Conservation (phyloP, 495 filamentous ascomycete species). For the Lasiosphaeria ovina region DNA sequence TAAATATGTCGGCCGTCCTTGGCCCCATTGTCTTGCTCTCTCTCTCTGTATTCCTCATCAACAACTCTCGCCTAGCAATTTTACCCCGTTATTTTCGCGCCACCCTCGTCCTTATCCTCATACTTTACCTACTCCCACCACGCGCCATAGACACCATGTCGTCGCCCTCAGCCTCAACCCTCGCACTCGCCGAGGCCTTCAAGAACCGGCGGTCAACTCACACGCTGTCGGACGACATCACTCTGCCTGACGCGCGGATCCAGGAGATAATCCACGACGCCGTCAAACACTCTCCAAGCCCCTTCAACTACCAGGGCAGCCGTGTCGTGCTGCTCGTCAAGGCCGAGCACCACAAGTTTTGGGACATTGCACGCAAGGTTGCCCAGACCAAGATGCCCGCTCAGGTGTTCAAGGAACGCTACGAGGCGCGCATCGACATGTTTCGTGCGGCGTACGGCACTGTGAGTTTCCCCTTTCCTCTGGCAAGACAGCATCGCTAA, state of each 20-base stretch:
- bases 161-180: neutral
- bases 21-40: too few relatives aligned
- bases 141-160: too few relatives aligned
- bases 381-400: neutral
- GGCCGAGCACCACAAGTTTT: slow-evolving; percentile 6
- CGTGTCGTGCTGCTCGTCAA: neutral
- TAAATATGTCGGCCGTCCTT: too few relatives aligned
- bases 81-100: too few relatives aligned
- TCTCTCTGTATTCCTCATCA: too few relatives aligned
- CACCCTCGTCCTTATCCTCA: too few relatives aligned
- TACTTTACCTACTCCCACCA: too few relatives aligned
- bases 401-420: neutral
- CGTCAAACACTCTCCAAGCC: neutral
- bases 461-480: neutral
- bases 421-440: slow-evolving; percentile 1
- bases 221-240: neutral
- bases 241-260: neutral
- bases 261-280: neutral
- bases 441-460: slow-evolving; percentile 5
- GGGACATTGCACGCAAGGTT: neutral
- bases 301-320: slow-evolving; percentile 1
- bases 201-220: neutral
- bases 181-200: neutral
- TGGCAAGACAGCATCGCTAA: neutral
- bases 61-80: too few relatives aligned